Evolutionary conservation across 805 yeast species (phyloP).

Genomic region (Candida multigemmis): DNA sequence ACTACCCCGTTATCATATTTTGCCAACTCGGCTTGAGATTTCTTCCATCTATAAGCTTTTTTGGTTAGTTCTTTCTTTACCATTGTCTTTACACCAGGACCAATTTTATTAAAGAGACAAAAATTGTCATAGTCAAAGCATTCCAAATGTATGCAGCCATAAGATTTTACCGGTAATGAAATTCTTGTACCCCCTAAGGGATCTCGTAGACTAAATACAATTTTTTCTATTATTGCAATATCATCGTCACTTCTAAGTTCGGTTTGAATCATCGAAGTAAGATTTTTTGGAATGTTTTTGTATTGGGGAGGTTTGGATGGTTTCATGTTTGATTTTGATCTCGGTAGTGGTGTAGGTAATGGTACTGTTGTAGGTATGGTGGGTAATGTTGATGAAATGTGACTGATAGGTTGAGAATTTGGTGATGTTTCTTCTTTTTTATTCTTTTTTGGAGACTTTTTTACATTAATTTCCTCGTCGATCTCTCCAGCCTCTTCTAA

Average conservation of each 20-base stretch:
- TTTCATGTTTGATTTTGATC: no score
- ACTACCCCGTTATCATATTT: neutral
- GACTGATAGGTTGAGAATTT: neutral
- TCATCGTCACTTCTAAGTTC: constrained; percentile 21
- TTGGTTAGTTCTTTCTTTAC: constrained; percentile 17
- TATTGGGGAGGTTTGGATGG: no score
- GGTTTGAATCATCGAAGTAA: constrained; percentile 15
- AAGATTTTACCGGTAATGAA: constrained; percentile 29
- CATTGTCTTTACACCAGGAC: constrained; percentile 13
- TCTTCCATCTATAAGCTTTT: constrained; percentile 6
- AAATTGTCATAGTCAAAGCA: constrained; percentile 36
- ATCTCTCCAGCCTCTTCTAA: constrained; percentile 1
- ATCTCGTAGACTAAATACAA: constrained; percentile 28
- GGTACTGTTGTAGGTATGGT: no score
- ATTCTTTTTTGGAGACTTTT: no score
- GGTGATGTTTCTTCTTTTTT: neutral
- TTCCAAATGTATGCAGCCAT: constrained; percentile 29
- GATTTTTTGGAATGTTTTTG: constrained; percentile 18
- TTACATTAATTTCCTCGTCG: neutral
- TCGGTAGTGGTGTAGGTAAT: no score
- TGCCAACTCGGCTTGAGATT: constrained; percentile 1
- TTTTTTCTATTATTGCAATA: constrained; percentile 23
- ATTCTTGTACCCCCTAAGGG: constrained; percentile 32
- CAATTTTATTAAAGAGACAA: constrained; percentile 27
- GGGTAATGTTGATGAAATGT: no score